These are phyloP conservation scores for Mycena belliarum DNA, from an alignment of 768 basidiomycete genomes.

Conservation along the genomic window DNA sequence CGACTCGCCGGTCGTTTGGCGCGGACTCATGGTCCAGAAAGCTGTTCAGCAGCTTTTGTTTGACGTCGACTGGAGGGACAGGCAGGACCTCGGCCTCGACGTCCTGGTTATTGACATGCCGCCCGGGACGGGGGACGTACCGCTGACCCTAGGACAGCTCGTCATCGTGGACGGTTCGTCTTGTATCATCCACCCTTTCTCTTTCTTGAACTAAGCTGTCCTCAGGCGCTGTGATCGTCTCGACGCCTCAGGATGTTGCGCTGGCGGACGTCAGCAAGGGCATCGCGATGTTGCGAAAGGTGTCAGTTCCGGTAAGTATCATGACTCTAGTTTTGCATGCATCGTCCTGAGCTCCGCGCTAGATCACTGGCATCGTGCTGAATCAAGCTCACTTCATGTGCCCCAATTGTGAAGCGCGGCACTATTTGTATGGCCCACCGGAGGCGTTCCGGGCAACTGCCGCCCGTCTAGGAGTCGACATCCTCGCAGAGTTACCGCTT, in stretches of 20 bases:
- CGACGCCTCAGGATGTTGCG: slow-evolving; percentile 86
- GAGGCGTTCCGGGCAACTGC: slow-evolving; percentile 63
- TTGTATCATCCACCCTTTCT: slow-evolving; percentile 6
- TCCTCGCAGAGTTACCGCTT: slow-evolving; percentile 83
- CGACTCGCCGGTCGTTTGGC: slow-evolving; percentile 89
- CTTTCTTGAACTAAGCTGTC: neutral
- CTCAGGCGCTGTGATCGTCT: slow-evolving; percentile 90
- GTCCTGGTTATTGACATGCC: slow-evolving; percentile 94
- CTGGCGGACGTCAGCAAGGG: neutral
- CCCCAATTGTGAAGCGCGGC: slow-evolving; percentile 38
- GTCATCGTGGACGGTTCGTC: slow-evolving; percentile 77
- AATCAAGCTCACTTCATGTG: neutral
- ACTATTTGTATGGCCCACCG: slow-evolving; percentile 72
- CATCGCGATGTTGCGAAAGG: neutral
- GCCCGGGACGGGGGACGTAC: slow-evolving; percentile 93
- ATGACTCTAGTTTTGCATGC: neutral
- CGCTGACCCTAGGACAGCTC: slow-evolving; percentile 86
- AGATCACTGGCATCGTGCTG: neutral
- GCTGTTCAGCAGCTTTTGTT: slow-evolving; percentile 96
- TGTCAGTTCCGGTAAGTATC: neutral
- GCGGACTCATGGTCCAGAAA: slow-evolving; percentile 98
- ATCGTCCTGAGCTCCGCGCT: neutral
- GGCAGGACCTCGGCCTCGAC: slow-evolving; percentile 61
- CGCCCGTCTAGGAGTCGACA: slow-evolving; percentile 51
- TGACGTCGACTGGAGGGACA: slow-evolving; percentile 83